phyloP scores from a whole-genome alignment of 2,329 filamentous ascomycete species.

The Penicillium sp. region DNA sequence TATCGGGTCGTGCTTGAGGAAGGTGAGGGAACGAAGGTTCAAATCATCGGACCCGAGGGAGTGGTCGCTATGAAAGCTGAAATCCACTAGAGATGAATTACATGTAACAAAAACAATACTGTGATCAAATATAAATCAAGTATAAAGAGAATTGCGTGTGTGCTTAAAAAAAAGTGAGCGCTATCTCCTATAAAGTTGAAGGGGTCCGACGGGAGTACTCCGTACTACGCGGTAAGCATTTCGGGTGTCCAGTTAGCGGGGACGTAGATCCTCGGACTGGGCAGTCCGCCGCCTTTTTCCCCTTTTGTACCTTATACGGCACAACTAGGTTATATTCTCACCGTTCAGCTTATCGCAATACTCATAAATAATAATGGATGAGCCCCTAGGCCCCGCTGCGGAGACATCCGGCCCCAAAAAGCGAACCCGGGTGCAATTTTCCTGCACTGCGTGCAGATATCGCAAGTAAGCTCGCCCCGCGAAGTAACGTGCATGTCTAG shows the following conservation, averaged over 20 bases:
- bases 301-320: background rate
- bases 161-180: too few species aligned
- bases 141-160: too few species aligned
- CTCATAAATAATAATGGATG: background rate
- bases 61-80: constrained; percentile 42
- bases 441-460: constrained; percentile 38
- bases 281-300: background rate
- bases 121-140: too few species aligned
- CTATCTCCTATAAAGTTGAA: too few species aligned
- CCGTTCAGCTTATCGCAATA: background rate
- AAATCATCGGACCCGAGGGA: constrained; percentile 35
- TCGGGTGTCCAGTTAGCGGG: background rate
- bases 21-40: constrained; percentile 31
- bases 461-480: constrained; percentile 32
- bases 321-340: background rate
- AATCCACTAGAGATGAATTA: constrained; percentile 19
- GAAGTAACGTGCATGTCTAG: background rate
- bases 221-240: background rate
- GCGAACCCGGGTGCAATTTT: constrained; percentile 39
- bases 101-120: background rate
- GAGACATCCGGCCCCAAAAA: constrained; percentile 24
- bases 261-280: background rate
- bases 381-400: constrained; percentile 1
- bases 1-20: constrained; percentile 46
- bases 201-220: too few species aligned